Conservation (phyloP, 1,284 basidiomycete genomes). For the Melampsora americana region DNA sequence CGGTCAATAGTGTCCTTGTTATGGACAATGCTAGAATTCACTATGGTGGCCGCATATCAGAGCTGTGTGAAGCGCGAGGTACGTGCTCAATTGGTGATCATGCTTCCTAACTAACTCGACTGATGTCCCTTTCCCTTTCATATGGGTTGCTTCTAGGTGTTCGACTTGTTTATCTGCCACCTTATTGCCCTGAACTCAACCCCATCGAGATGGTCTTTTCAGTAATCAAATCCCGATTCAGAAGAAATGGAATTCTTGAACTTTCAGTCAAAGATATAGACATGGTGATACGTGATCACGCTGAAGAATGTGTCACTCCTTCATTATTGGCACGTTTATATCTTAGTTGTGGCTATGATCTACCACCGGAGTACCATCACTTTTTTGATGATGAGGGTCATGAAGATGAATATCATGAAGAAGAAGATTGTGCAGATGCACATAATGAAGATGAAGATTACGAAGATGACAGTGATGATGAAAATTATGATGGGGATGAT, state of each 20-base stretch:
- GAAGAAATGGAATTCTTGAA: background rate
- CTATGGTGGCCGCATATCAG: background rate
- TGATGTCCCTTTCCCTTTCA: background rate
- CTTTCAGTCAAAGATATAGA: background rate
- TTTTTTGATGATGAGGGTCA: too few relatives aligned
- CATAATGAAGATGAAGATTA: too few relatives aligned
- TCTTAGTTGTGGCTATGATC: background rate
- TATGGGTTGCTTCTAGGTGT: background rate
- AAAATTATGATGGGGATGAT: too few relatives aligned
- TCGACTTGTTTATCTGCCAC: slow-evolving; percentile 9
- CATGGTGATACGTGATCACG: background rate
- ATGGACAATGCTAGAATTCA: slow-evolving; percentile 10
- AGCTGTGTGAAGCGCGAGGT: background rate
- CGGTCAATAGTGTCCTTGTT: background rate
- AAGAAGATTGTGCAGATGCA: too few relatives aligned
- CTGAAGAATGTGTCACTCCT: background rate
- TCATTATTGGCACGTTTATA: background rate
- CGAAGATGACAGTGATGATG: too few relatives aligned
- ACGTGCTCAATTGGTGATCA: background rate
- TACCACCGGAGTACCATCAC: background rate
- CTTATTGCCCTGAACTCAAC: slow-evolving; percentile 29
- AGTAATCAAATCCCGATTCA: slow-evolving; percentile 1
- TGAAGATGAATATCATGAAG: too few relatives aligned
- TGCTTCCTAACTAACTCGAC: background rate
- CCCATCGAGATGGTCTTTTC: slow-evolving; percentile 14